Percentiles rank a stretch among this genome's conserved stretches.
These are phyloP conservation scores for Gaeumannomyces sp. DNA, from an alignment of 2,329 filamentous ascomycete species.

Conservation along the genomic window DNA sequence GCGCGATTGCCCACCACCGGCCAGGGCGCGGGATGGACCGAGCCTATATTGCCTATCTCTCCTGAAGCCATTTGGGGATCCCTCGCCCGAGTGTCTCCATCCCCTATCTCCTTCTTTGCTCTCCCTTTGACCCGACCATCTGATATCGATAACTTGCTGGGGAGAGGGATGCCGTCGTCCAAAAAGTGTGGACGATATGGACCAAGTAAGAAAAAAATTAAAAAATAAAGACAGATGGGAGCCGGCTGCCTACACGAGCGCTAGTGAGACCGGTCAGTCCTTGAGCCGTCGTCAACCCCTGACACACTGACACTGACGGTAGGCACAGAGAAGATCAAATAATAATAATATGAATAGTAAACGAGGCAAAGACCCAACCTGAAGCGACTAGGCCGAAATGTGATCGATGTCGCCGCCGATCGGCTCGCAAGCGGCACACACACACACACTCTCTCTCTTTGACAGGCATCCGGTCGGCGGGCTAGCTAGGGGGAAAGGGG, in stretches of 20 bases:
- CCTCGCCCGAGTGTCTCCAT: no score
- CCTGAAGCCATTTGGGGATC: no score
- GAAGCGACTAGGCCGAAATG: background rate
- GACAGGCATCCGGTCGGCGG: no score
- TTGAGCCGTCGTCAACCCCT: background rate
- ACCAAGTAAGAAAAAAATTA: background rate
- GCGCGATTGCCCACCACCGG: background rate
- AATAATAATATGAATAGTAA: background rate
- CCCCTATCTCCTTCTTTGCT: background rate
- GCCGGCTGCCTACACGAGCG: no score
- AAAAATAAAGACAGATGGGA: no score
- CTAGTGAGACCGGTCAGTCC: background rate
- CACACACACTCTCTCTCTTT: no score
- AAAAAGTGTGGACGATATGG: background rate
- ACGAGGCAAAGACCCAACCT: background rate
- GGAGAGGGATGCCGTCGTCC: no score
- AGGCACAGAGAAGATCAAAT: background rate
- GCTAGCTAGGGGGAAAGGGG: background rate
- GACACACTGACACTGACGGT: background rate
- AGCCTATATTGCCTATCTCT: background rate
- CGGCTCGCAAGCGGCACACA: background rate
- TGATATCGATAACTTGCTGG: background rate
- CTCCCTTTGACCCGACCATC: background rate
- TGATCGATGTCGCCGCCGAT: background rate
- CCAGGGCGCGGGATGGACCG: background rate